Evolutionary conservation across 305 asterid genomes (phyloP).

Genomic region (Solanum hybrid): DNA sequence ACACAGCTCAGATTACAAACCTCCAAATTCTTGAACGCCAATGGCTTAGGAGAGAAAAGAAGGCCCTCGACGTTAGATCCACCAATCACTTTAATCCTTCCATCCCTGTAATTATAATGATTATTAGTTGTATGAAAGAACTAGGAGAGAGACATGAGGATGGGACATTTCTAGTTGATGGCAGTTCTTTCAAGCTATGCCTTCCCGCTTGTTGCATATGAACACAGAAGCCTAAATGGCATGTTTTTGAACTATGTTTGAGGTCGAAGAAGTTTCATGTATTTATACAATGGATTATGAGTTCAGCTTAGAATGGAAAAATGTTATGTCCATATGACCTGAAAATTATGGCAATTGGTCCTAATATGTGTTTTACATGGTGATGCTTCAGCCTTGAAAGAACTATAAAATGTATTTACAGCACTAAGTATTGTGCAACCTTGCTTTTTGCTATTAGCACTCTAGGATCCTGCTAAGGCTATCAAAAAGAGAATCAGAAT

Average conservation of each 20-base stretch:
- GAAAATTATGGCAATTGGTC: background rate
- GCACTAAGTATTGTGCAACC: background rate
- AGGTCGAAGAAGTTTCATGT: background rate
- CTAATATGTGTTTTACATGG: background rate
- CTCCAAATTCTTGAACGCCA: conserved; percentile 83
- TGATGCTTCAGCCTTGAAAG: background rate
- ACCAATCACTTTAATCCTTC: conserved; percentile 85
- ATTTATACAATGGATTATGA: background rate
- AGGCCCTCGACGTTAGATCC: conserved; percentile 86
- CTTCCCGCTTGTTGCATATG: background rate
- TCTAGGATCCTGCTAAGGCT: background rate
- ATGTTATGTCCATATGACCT: background rate
- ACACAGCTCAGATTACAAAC: conserved; percentile 32
- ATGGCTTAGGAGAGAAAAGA: conserved; percentile 64
- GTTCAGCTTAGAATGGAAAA: background rate
- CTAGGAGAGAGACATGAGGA: conserved; percentile 1
- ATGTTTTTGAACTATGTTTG: background rate
- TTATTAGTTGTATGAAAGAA: background rate
- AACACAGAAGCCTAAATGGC: background rate
- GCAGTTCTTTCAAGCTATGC: background rate
- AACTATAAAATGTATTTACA: background rate
- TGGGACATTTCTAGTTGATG: background rate
- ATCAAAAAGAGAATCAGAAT: background rate
- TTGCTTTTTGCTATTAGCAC: background rate
- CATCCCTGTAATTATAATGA: conserved; percentile 61